A percentile compares a stretch with the other conserved stretches of the same genome.
Conservation (phyloP, 768 basidiomycete genomes). For the Phaeotremella fagi region DNA sequence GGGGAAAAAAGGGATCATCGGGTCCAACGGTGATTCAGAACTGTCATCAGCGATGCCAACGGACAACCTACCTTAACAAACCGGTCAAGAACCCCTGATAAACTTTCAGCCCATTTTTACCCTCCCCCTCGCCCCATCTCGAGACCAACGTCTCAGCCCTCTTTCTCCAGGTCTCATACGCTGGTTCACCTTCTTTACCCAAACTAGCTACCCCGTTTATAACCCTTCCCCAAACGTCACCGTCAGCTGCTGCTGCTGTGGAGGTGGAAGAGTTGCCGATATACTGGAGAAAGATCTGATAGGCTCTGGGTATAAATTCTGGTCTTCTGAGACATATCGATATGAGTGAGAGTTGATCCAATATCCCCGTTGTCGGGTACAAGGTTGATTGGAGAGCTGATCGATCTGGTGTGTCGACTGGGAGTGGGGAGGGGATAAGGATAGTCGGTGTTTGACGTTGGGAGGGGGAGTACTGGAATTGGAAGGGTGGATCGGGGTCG, state of each 20-base stretch:
- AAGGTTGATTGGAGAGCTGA: constrained; percentile 18
- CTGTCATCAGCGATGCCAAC: constrained; percentile 10
- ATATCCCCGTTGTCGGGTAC: constrained; percentile 39
- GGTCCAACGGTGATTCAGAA: constrained; percentile 19
- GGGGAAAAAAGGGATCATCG: constrained; percentile 30
- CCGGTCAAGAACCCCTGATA: constrained; percentile 44
- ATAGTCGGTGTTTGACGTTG: constrained; percentile 7
- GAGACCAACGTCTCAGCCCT: constrained; percentile 57
- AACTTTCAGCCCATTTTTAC: constrained; percentile 36
- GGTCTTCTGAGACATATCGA: constrained; percentile 41
- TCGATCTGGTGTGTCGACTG: constrained; percentile 18
- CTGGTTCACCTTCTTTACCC: constrained; percentile 29
- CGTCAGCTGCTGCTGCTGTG: too few species aligned
- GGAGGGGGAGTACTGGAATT: constrained; percentile 11
- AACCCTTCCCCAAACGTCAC: constrained; percentile 38
- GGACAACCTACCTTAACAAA: constrained; percentile 26
- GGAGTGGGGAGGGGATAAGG: constrained; percentile 25
- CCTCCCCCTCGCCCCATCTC: constrained; percentile 32
- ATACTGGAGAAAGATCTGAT: constrained; percentile 41
- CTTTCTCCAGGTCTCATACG: constrained; percentile 66
- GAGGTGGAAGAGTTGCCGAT: constrained; percentile 10
- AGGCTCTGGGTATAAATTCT: constrained; percentile 40
- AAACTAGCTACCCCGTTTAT: constrained; percentile 31
- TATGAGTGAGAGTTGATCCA: constrained; percentile 43
- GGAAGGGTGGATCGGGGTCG: constrained; percentile 11